Evolutionary conservation across 768 basidiomycete genomes (phyloP).

Genomic region (Erythrobasidium yunnanense): DNA sequence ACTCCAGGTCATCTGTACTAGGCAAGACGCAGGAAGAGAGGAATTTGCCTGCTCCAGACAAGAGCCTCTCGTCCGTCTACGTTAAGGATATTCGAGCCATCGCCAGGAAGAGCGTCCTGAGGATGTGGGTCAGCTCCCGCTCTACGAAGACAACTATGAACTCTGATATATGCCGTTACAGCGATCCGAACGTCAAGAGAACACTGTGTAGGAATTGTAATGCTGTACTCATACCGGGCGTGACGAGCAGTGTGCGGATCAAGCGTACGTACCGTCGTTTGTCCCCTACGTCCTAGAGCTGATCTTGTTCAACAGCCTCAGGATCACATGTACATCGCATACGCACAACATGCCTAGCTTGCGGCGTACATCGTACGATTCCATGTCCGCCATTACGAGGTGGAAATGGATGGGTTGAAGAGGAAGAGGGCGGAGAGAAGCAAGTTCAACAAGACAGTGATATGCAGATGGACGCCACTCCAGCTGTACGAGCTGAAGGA

Average conservation of each 20-base stretch:
- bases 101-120: conserved; percentile 10
- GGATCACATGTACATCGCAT: neutral
- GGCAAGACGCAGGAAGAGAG: neutral
- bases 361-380: conserved; percentile 1
- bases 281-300: neutral
- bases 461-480: neutral
- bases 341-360: conserved; percentile 7
- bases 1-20: neutral
- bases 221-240: conserved; percentile 9
- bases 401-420: no score
- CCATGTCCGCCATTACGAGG: conserved; percentile 5
- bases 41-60: neutral
- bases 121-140: neutral
- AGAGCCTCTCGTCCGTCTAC: conserved; percentile 2
- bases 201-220: conserved; percentile 18
- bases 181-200: conserved; percentile 16
- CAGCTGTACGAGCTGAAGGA: neutral
- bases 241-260: conserved; percentile 10
- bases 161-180: neutral
- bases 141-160: neutral
- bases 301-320: neutral
- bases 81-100: conserved; percentile 8
- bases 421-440: neutral
- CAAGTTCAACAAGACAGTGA: neutral
- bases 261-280: neutral